Base-by-base conservation (phyloP, 805 yeast species). In the Metschnikowia sp. region DNA sequence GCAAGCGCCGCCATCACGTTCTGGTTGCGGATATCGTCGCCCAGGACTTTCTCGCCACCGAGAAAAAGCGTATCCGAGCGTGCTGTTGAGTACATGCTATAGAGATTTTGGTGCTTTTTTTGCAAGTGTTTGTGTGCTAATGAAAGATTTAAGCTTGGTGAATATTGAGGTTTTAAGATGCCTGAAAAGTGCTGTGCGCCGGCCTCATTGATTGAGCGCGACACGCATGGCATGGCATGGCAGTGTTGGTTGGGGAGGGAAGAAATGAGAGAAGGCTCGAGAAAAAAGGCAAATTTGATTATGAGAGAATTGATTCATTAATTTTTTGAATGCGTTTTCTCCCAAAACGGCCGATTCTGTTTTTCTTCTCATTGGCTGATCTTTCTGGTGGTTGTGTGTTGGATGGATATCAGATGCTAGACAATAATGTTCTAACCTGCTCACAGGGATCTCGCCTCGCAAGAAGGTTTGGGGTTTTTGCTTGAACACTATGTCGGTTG, bases 11-110 rank as follows among this genome's bases (percentile, higher is more conserved):
- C 99, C 63, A 90, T 72, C 15, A 95, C 96, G 61, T 94, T 94
- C 68, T 95, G 99, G 63, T 90, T 87, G 62, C 99, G 84, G 56
- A 95, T 86, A 63, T 94, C 99, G 61, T 91, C 96, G 48, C 99
- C 99, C 67, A 95, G 84, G 56, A 89, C 71, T 69, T 94, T 92
- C 66, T 94, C 96, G 58, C 97, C 99, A 59, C 96, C 96, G 55
- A 94, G 82, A 69, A 94, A 91, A 53, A 92, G 77, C 39, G 97
- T 90, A 60, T 91, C 97, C 50, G 96, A 88, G 63, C 96, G 86
- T 39, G 92, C 83, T 52, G 88, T 76, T 44, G 88, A 79, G 67
- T 75, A 89, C 78, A 90, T 78, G 64, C 44, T 48, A 18, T 7
- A 22, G 22, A 6, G 6, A 22, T 4, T 22, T 22, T 22, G 22